Conservation (phyloP, 495 filamentous ascomycete species). For the Podospora fimiseda region DNA sequence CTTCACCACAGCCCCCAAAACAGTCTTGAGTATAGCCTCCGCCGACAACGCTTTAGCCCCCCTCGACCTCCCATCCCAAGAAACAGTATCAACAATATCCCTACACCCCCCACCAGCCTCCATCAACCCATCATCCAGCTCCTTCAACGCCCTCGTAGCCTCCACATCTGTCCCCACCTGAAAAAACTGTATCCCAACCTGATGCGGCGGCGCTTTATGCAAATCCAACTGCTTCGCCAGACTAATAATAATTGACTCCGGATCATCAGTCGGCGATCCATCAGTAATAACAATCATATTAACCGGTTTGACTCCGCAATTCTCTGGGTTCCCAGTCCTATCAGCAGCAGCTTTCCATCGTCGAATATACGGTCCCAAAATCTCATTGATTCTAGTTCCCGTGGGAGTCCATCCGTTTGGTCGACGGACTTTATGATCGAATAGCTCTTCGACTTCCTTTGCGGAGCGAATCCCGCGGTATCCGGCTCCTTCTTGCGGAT, state of each 20-base stretch:
- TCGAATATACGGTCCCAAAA: conserved; percentile 64
- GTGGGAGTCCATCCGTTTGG: conserved; percentile 70
- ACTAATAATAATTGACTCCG: conserved; percentile 62
- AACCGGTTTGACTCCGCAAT: conserved; percentile 62
- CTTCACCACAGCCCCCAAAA: conserved; percentile 67
- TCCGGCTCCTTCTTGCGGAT: conserved; percentile 18
- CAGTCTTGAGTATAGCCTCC: conserved; percentile 75
- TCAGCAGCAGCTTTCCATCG: conserved; percentile 31
- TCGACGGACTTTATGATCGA: conserved; percentile 44
- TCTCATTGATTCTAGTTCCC: conserved; percentile 62
- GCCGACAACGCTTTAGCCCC: conserved; percentile 31
- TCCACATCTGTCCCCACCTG: conserved; percentile 74
- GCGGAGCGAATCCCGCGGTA: conserved; percentile 55
- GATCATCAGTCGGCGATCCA: conserved; percentile 68
- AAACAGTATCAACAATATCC: conserved; percentile 93
- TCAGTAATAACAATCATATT: conserved; percentile 96
- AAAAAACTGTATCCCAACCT: conserved; percentile 95
- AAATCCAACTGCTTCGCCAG: conserved; percentile 66
- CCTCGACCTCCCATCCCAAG: conserved; percentile 49
- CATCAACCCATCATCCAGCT: conserved; percentile 72
- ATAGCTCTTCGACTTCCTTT: conserved; percentile 56
- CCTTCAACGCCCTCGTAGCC: conserved; percentile 58
- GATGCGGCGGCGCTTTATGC: conserved; percentile 68
- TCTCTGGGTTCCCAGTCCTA: conserved; percentile 35
- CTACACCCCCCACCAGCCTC: conserved; percentile 50